These are phyloP conservation scores for Aegilops tauschii DNA, from an alignment of 176 grass and related monocot species.

Conservation along the genomic window DNA sequence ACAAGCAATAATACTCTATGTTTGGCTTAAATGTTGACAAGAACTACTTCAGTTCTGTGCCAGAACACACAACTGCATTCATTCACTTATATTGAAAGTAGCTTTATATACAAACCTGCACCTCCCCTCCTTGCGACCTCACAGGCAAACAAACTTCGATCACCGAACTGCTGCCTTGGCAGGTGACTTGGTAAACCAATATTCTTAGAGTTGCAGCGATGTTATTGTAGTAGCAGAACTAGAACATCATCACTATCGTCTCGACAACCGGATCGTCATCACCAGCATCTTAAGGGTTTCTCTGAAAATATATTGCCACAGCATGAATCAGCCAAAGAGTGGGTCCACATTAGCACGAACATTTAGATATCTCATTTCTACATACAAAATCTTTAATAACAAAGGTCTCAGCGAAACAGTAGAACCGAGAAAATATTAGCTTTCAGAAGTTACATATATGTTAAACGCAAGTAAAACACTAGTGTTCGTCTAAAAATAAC, in stretches of 20 bases:
- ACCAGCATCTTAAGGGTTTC: not conserved
- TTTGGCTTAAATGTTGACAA: no score
- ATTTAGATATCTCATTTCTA: not conserved
- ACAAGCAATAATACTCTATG: no score
- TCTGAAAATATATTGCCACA: not conserved
- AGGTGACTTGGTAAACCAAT: not conserved
- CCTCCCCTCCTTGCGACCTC: not conserved
- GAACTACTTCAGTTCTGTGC: no score
- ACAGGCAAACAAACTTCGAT: not conserved
- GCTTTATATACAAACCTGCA: not conserved
- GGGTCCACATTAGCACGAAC: not conserved
- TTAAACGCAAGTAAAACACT: no score
- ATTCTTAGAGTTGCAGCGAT: not conserved
- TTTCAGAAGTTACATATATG: no score
- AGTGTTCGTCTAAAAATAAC: no score
- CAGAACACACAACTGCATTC: no score
- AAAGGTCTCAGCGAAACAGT: no score
- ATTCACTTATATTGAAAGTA: no score
- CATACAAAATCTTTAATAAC: no score
- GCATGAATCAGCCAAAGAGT: not conserved
- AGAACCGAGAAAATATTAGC: no score
- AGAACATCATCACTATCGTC: not conserved
- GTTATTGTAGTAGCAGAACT: not conserved
- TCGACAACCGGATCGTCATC: not conserved
- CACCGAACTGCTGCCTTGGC: not conserved